These are phyloP conservation scores for Geotrichum bryndzae DNA, from an alignment of 1,139 yeast genomes.

Conservation along the genomic window DNA sequence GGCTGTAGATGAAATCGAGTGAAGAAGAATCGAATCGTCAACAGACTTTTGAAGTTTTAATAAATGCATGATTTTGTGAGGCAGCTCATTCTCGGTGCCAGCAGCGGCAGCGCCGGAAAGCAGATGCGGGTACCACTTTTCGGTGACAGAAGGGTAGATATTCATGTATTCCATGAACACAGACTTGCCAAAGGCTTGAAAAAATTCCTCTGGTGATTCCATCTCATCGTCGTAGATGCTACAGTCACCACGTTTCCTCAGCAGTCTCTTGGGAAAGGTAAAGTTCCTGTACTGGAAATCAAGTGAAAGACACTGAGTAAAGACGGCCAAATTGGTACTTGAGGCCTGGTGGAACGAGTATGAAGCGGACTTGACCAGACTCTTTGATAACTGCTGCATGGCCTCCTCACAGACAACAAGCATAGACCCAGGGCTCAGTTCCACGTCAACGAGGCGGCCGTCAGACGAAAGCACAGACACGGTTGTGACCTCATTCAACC, in stretches of 20 bases:
- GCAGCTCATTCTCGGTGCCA: constrained; percentile 5
- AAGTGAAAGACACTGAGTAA: constrained; percentile 13
- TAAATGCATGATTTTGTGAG: constrained; percentile 9
- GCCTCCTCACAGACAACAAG: constrained; percentile 8
- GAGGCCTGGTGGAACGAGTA: constrained; percentile 1
- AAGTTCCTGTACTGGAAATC: constrained; percentile 12
- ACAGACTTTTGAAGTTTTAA: constrained; percentile 11
- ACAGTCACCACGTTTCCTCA: neutral
- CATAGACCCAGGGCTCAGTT: constrained; percentile 1
- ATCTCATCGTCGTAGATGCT: neutral
- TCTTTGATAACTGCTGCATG: constrained; percentile 2
- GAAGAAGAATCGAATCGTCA: constrained; percentile 15
- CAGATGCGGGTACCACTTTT: constrained; percentile 12
- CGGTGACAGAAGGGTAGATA: constrained; percentile 1
- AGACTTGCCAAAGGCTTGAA: constrained; percentile 15
- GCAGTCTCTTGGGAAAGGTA: constrained; percentile 7
- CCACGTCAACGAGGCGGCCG: neutral
- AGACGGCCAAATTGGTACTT: constrained; percentile 1
- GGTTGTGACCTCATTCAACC: neutral
- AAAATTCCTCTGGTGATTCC: constrained; percentile 7
- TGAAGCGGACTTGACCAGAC: constrained; percentile 6
- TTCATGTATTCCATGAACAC: constrained; percentile 3
- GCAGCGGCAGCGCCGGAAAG: neutral
- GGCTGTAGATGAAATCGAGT: constrained; percentile 15
- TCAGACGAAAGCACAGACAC: constrained; percentile 6